Evolutionary conservation across 495 filamentous ascomycete genomes (phyloP).

Genomic region (Aspergillus asperescens): DNA sequence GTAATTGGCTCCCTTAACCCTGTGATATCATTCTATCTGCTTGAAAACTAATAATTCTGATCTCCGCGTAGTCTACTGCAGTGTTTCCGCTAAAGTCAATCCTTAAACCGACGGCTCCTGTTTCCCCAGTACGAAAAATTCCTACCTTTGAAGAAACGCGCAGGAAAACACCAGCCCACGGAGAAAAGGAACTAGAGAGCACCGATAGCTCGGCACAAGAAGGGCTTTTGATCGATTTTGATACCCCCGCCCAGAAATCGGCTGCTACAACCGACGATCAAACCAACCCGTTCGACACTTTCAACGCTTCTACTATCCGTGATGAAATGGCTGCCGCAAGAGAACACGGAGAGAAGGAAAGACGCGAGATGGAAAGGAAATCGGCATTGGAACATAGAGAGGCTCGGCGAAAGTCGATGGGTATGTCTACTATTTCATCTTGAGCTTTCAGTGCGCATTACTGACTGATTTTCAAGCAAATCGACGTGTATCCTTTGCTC

Average conservation of each 20-base stretch:
- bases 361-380: constrained; percentile 56
- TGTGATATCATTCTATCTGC: not conserved
- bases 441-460: not conserved
- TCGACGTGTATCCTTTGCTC: constrained; percentile 93
- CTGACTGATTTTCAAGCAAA: constrained; percentile 51
- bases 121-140: constrained; percentile 56
- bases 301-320: constrained; percentile 43
- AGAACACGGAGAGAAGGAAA: constrained; percentile 69
- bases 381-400: constrained; percentile 70
- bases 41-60: constrained; percentile 9
- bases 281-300: constrained; percentile 55
- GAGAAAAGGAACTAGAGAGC: constrained; percentile 22
- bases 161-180: constrained; percentile 34
- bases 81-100: constrained; percentile 67
- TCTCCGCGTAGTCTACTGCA: constrained; percentile 45
- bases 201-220: constrained; percentile 26
- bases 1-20: constrained; percentile 42
- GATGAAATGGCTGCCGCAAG: constrained; percentile 71
- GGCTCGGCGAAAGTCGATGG: constrained; percentile 82
- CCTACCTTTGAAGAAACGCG: constrained; percentile 47
- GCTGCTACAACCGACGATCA: constrained; percentile 34
- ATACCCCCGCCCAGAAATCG: constrained; percentile 33
- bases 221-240: constrained; percentile 45
- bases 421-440: constrained; percentile 26
- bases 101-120: constrained; percentile 73